Conservation (phyloP, 139 green algal genomes). For the Tetradesmus lagerheimii region DNA sequence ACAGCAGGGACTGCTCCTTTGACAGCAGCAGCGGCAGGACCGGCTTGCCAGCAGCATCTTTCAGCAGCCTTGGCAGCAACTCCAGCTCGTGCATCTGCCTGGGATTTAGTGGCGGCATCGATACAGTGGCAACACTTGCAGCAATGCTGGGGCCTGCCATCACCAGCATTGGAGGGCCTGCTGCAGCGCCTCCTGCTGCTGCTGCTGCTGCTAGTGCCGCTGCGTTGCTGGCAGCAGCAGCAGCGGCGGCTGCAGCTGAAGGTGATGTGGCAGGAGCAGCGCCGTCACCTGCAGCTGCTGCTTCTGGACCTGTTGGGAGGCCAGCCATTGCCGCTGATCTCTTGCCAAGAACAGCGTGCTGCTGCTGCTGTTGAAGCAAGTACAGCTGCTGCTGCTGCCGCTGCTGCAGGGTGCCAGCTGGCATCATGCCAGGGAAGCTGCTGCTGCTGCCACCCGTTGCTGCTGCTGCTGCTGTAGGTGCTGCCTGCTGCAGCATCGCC, state of each 20-base stretch:
- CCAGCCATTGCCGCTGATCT: constrained; percentile 16
- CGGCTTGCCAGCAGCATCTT: background rate
- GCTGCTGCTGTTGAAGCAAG: constrained; percentile 1
- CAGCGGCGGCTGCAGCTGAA: background rate
- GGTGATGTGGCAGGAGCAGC: background rate
- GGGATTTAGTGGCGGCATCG: background rate
- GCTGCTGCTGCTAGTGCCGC: background rate
- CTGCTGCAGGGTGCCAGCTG: background rate
- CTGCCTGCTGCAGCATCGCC: constrained; percentile 6
- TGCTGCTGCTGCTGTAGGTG: background rate
- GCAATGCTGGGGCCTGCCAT: background rate
- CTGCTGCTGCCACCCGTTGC: background rate
- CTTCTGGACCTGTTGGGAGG: background rate
- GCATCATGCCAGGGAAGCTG: background rate
- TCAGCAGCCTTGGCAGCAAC: background rate
- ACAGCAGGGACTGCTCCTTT: background rate
- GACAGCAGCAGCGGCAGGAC: background rate
- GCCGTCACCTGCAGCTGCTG: background rate
- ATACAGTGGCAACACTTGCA: background rate
- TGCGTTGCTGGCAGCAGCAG: background rate
- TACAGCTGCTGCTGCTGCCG: constrained; percentile 16
- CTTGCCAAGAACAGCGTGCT: constrained; percentile 12
- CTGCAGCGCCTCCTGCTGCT: background rate
- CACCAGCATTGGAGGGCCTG: background rate
- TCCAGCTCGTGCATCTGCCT: background rate